These are phyloP conservation scores for Malania oleifera DNA, from an alignment of 164 flowering plant species.

Conservation along the genomic window DNA sequence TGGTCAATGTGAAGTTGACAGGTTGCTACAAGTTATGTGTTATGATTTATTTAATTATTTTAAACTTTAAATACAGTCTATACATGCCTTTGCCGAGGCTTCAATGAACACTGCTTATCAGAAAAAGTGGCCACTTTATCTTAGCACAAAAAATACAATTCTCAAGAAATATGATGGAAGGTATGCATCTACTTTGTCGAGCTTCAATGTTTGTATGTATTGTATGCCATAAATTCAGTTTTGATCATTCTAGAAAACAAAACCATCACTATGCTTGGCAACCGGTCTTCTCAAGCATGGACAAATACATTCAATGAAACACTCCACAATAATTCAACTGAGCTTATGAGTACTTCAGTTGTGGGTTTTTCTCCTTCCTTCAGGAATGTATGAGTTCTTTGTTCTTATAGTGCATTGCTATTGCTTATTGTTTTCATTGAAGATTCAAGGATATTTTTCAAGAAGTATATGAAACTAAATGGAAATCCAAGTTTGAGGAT, in stretches of 20 bases:
- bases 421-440: slow-evolving; percentile 10
- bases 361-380: too few species aligned
- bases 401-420: too few species aligned
- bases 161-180: slow-evolving; percentile 98
- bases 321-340: too few species aligned
- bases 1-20: neutral
- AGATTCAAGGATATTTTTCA: slow-evolving; percentile 87
- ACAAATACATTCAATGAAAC: too few species aligned
- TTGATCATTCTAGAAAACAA: too few species aligned
- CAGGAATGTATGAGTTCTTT: too few species aligned
- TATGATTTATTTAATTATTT: slow-evolving; percentile 6
- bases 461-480: slow-evolving; percentile 67
- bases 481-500: slow-evolving; percentile 79
- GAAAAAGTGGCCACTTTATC: slow-evolving; percentile 98
- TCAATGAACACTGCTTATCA: slow-evolving; percentile 79
- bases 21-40: slow-evolving; percentile 4
- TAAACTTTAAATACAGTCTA: slow-evolving; percentile 49
- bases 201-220: too few species aligned
- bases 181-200: slow-evolving; percentile 26
- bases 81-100: slow-evolving; percentile 88
- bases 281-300: too few species aligned
- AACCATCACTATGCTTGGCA: too few species aligned
- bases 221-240: too few species aligned
- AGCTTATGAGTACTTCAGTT: too few species aligned
- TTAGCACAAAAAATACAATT: slow-evolving; percentile 96